phyloP scores from a whole-genome alignment of 371 early-diverging fungal species.

The Rhizoclosmatium hyalinum region DNA sequence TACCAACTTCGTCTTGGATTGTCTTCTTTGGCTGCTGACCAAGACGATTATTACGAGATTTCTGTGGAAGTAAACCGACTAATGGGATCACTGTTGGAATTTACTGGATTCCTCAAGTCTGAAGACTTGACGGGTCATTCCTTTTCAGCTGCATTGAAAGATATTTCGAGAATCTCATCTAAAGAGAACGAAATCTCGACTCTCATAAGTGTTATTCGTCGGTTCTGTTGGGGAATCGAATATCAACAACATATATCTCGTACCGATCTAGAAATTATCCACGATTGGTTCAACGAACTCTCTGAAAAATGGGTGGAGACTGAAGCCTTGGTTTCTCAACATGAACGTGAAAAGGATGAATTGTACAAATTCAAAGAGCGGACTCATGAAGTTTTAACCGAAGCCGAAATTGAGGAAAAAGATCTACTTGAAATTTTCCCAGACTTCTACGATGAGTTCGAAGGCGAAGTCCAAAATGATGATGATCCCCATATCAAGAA shows the following conservation, averaged over 20 bases:
- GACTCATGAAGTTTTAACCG: constrained; percentile 68
- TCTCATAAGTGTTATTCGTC: constrained; percentile 21
- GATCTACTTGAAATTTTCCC: constrained; percentile 80
- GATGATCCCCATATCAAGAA: background rate
- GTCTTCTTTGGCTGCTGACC: background rate
- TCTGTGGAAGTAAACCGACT: constrained; percentile 6
- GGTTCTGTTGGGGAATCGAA: constrained; percentile 24
- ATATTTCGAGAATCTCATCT: constrained; percentile 16
- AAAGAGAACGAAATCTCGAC: constrained; percentile 16
- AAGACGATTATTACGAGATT: background rate
- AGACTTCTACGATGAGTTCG: constrained; percentile 61
- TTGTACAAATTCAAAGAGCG: constrained; percentile 77
- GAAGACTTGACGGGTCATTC: background rate
- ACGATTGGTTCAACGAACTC: constrained; percentile 56
- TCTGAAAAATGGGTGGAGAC: constrained; percentile 76
- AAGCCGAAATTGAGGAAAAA: constrained; percentile 75
- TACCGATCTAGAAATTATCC: background rate
- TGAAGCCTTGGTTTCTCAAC: constrained; percentile 61
- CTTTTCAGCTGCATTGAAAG: constrained; percentile 2
- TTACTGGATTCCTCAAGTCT: constrained; percentile 2
- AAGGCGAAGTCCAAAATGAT: background rate
- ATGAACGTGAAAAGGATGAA: constrained; percentile 71
- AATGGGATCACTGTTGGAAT: constrained; percentile 20
- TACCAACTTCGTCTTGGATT: constrained; percentile 82
- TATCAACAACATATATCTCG: constrained; percentile 10